phyloP scores from a whole-genome alignment of 345 rosid species.

The Acer negundo region DNA sequence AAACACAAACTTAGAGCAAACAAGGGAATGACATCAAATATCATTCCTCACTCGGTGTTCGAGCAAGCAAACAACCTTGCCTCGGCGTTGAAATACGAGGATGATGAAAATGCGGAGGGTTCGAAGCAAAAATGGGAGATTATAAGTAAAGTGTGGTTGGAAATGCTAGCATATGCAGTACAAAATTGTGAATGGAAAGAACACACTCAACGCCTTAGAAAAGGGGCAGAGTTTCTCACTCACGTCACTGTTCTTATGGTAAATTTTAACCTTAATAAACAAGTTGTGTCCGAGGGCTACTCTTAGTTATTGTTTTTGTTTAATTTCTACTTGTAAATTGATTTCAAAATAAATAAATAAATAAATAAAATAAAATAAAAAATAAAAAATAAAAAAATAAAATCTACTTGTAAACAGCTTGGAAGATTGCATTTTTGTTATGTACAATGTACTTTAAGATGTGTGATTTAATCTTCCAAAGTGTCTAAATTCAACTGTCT shows the following conservation, averaged over 20 bases:
- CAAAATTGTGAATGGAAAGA: neutral
- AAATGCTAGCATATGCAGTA: neutral
- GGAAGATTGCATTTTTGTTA: too few species aligned
- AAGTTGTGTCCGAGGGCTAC: neutral
- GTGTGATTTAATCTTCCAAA: too few species aligned
- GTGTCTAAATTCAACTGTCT: too few species aligned
- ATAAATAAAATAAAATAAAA: too few species aligned
- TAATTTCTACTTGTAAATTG: too few species aligned
- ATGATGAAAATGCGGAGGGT: too few species aligned
- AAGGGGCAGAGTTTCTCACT: constrained; percentile 30
- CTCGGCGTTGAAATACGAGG: neutral
- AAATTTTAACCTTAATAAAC: constrained; percentile 24
- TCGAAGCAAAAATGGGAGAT: neutral
- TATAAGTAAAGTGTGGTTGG: neutral
- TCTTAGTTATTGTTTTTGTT: neutral
- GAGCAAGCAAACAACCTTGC: neutral
- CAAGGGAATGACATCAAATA: neutral
- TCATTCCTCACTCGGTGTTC: neutral
- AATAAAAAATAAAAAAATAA: too few species aligned
- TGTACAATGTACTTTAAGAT: too few species aligned
- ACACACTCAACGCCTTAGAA: constrained; percentile 20
- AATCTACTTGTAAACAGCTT: too few species aligned
- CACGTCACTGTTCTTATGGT: constrained; percentile 23
- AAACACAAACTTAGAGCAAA: neutral
- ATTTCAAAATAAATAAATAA: too few species aligned